Conservation (phyloP, 495 filamentous ascomycete species). For the Daldinia grandis region DNA sequence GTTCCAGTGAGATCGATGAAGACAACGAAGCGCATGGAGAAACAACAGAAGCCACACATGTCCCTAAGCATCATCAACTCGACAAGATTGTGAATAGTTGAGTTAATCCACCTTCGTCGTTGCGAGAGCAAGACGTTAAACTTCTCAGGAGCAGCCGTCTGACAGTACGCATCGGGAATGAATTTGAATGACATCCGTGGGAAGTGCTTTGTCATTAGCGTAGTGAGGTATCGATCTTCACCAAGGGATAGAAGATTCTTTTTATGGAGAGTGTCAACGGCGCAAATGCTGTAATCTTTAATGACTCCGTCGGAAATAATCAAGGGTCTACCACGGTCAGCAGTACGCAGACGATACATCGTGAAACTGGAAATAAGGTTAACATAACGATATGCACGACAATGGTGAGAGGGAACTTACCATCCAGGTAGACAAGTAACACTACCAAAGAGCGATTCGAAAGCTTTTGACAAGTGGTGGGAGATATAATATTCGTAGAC, state of each 20-base stretch:
- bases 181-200: conserved; percentile 97
- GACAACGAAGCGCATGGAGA: conserved; percentile 98
- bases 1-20: conserved; percentile 95
- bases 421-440: conserved; percentile 98
- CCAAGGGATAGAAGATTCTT: conserved; percentile 96
- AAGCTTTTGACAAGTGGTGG: conserved; percentile 91
- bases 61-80: conserved; percentile 89
- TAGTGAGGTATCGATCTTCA: conserved; percentile 97
- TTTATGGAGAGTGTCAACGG: conserved; percentile 96
- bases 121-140: conserved; percentile 95
- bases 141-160: conserved; percentile 90
- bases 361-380: conserved; percentile 75
- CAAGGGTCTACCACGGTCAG: conserved; percentile 88
- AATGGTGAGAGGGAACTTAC: conserved; percentile 62
- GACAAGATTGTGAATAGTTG: conserved; percentile 92
- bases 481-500: conserved; percentile 99
- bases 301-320: conserved; percentile 91
- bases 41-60: conserved; percentile 98
- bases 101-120: conserved; percentile 98
- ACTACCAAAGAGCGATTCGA: conserved; percentile 93
- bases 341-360: conserved; percentile 96
- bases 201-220: conserved; percentile 97
- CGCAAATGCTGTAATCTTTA: conserved; percentile 83
- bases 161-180: conserved; percentile 88
- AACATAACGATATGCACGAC: conserved; percentile 26